A percentile compares a stretch with the other conserved stretches of the same genome.
Conservation (phyloP, 2,329 filamentous ascomycete genomes). For the Monilinia polystroma region DNA sequence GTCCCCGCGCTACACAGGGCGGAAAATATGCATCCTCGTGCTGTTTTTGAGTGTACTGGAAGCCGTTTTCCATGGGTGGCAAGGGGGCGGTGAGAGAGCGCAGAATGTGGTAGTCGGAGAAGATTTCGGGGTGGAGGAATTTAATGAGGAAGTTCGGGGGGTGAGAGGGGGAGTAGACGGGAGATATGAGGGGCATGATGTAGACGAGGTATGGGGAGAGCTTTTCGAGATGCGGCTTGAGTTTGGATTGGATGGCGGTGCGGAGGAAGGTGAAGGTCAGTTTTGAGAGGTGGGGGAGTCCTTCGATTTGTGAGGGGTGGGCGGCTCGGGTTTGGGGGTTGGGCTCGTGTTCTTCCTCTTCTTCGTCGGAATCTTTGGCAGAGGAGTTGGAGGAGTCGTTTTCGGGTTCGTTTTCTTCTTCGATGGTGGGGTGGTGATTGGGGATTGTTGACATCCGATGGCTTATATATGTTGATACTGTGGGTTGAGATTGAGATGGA, state of each 20-base stretch:
- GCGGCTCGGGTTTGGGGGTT: not conserved
- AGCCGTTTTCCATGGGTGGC: constrained; percentile 48
- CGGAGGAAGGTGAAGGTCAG: constrained; percentile 21
- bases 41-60: constrained; percentile 47
- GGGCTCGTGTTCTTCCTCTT: constrained; percentile 13
- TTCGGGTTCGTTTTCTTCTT: not conserved
- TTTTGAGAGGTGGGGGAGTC: constrained; percentile 21
- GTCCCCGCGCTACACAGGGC: constrained; percentile 55
- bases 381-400: not conserved
- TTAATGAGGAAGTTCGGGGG: constrained; percentile 48
- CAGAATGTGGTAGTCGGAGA: constrained; percentile 54
- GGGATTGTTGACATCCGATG: not conserved
- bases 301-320: constrained; percentile 13
- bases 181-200: constrained; percentile 28
- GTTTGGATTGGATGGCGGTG: not conserved
- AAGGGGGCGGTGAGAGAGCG: constrained; percentile 44
- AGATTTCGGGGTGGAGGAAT: constrained; percentile 59
- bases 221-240: not conserved
- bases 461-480: constrained; percentile 5
- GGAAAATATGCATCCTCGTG: constrained; percentile 54
- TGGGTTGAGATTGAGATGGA: not conserved
- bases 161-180: constrained; percentile 38
- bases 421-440: not conserved
- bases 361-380: not conserved
- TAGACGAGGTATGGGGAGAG: constrained; percentile 13